These are phyloP conservation scores for Plasmodium billcollinsi DNA, from an alignment of 169 alveolate species.

Conservation along the genomic window DNA sequence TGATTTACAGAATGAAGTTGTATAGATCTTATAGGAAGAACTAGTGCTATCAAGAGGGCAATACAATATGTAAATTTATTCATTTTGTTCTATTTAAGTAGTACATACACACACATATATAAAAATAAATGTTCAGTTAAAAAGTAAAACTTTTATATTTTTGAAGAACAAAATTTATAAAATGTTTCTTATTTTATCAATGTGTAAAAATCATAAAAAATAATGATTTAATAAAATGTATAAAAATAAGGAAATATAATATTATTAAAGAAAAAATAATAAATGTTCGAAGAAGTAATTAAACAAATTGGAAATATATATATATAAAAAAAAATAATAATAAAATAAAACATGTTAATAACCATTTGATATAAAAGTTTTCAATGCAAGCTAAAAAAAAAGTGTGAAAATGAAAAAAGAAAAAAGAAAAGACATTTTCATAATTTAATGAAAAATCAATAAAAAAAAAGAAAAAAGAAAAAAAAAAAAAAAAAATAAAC, in stretches of 20 bases:
- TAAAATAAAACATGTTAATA: conserved; percentile 35
- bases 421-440: too few relatives aligned
- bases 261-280: conserved; percentile 5
- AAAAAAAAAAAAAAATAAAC: conserved; percentile 30
- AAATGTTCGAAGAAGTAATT: conserved; percentile 11
- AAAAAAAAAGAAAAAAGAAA: conserved; percentile 15
- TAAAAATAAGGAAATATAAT: conserved; percentile 15
- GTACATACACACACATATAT: too few relatives aligned
- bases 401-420: too few relatives aligned
- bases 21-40: conserved; percentile 40
- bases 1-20: conserved; percentile 20
- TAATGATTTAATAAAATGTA: background rate
- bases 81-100: conserved; percentile 27
- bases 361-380: too few relatives aligned
- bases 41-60: conserved; percentile 30
- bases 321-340: conserved; percentile 2
- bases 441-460: background rate
- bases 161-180: conserved; percentile 8
- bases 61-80: conserved; percentile 29
- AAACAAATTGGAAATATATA: background rate
- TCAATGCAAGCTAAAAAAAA: too few relatives aligned
- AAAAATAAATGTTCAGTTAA: too few relatives aligned
- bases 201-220: conserved; percentile 19
- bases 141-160: background rate
- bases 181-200: conserved; percentile 8